Percentiles rank a stretch among this genome's conserved stretches.
Conservation (phyloP, 1,284 basidiomycete genomes). For the Acaromyces ingoldii region DNA sequence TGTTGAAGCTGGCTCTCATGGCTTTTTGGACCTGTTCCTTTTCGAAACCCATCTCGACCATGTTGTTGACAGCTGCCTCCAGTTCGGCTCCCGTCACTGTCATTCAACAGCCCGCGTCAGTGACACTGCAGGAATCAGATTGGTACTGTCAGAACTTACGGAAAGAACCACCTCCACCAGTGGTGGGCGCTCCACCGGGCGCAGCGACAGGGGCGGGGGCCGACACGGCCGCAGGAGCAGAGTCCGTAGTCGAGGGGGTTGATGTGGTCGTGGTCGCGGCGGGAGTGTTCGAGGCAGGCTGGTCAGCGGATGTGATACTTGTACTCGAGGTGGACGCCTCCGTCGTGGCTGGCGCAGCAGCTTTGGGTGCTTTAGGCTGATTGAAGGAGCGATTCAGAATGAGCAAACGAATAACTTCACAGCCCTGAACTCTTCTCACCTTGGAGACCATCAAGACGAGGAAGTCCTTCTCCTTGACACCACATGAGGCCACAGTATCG, state of each 20-base stretch:
- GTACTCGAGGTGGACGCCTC: conserved; percentile 52
- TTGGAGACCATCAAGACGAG: conserved; percentile 97
- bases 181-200: background rate
- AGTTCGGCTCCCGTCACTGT: conserved; percentile 35
- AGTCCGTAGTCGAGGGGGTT: no score
- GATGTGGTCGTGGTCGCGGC: conserved; percentile 5
- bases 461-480: conserved; percentile 98
- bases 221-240: no score
- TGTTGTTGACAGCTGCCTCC: conserved; percentile 46
- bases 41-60: conserved; percentile 86
- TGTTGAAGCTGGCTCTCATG: conserved; percentile 91
- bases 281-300: background rate
- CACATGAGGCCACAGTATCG: conserved; percentile 79
- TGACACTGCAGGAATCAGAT: conserved; percentile 10
- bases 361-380: conserved; percentile 29
- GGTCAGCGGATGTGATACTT: conserved; percentile 33
- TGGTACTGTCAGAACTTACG: conserved; percentile 8
- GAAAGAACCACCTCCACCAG: conserved; percentile 1
- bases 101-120: background rate
- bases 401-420: background rate
- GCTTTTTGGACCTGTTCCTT: conserved; percentile 77
- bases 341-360: conserved; percentile 44
- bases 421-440: conserved; percentile 55
- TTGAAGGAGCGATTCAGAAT: background rate
- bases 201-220: conserved; percentile 17